Conservation (phyloP, 1,284 basidiomycete species). For the Butyriboletus appendiculatus region DNA sequence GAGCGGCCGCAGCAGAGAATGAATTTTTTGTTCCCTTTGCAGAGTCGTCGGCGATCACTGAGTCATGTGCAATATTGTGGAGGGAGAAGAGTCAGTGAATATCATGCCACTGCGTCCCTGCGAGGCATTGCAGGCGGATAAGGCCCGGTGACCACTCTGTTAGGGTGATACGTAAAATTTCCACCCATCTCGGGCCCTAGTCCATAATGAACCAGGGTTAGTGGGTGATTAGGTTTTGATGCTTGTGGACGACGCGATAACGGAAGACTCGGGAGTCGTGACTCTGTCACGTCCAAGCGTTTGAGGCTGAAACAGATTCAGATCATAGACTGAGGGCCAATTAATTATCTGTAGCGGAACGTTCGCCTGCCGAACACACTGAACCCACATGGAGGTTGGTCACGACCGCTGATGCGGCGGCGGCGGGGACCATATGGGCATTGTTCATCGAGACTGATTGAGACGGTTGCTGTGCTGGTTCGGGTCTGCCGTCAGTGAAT, state of each 20-base stretch:
- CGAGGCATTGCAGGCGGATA: neutral
- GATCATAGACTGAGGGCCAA: no score
- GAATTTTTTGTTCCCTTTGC: neutral
- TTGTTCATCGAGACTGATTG: neutral
- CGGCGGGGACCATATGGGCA: no score
- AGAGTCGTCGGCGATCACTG: neutral
- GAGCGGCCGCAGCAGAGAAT: neutral
- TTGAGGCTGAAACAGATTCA: neutral
- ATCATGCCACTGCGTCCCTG: neutral
- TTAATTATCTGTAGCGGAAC: no score
- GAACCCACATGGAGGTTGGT: no score
- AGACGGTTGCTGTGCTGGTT: constrained; percentile 12
- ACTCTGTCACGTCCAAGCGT: neutral
- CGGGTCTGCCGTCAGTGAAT: constrained; percentile 21
- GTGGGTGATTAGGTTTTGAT: neutral
- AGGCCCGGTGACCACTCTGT: neutral
- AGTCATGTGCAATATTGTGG: neutral
- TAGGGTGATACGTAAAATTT: constrained; percentile 23
- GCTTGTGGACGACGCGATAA: neutral
- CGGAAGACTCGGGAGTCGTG: neutral
- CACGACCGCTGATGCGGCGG: no score
- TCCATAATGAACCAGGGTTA: no score
- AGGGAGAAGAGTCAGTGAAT: neutral
- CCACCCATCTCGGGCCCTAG: neutral
- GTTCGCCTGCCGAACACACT: no score